Percentiles rank a stretch among this genome's conserved stretches.
Conservation (phyloP, 768 basidiomycete genomes). For the Panellus pusillus region DNA sequence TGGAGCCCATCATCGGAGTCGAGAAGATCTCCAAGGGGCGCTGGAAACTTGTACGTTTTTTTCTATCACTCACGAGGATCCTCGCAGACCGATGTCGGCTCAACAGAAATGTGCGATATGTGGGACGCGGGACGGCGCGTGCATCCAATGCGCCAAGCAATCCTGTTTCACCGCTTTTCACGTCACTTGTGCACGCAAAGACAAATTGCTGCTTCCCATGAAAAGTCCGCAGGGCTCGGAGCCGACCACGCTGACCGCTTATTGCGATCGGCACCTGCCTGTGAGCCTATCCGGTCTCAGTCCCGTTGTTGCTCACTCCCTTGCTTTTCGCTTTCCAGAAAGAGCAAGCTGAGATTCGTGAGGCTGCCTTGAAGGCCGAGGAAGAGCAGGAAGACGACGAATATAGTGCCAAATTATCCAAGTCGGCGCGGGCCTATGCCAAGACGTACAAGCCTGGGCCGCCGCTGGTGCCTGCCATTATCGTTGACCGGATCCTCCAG, state of each 20-base stretch:
- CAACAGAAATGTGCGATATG: constrained; percentile 51
- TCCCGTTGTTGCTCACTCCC: neutral
- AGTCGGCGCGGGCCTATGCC: constrained; percentile 86
- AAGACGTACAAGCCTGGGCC: constrained; percentile 92
- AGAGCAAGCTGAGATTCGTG: constrained; percentile 66
- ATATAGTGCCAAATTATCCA: constrained; percentile 51
- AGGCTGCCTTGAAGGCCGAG: constrained; percentile 54
- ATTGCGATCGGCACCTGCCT: constrained; percentile 89
- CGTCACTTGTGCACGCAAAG: constrained; percentile 87
- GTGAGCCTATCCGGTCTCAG: constrained; percentile 43
- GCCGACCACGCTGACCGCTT: constrained; percentile 71
- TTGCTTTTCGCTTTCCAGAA: constrained; percentile 40
- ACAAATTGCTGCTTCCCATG: constrained; percentile 85
- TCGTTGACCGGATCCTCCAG: constrained; percentile 73
- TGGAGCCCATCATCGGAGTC: constrained; percentile 94
- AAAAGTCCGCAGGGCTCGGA: constrained; percentile 78
- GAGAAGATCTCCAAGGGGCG: constrained; percentile 86
- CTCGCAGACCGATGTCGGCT: neutral
- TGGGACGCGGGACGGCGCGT: constrained; percentile 66
- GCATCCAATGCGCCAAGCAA: constrained; percentile 92
- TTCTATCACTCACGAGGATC: neutral
- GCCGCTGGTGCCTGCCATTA: constrained; percentile 84
- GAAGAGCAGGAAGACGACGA: constrained; percentile 41
- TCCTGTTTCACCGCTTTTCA: constrained; percentile 95
- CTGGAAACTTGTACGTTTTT: constrained; percentile 82